Percentiles rank a stretch among this genome's conserved stretches.
These are phyloP conservation scores for Amanita phalloides DNA, from an alignment of 768 basidiomycete genomes.

Conservation along the genomic window DNA sequence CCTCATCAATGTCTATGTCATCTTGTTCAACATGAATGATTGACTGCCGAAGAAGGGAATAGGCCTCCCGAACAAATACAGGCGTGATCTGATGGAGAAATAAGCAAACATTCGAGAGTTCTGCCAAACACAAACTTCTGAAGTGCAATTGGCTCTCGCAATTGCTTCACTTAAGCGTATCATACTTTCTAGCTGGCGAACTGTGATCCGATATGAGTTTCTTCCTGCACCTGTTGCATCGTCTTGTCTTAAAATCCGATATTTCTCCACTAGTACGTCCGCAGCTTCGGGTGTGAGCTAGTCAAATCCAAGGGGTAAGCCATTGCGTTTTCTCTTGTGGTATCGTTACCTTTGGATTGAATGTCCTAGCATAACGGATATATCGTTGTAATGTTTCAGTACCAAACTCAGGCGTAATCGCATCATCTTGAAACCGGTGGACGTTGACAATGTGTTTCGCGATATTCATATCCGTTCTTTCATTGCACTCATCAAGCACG, in stretches of 20 bases:
- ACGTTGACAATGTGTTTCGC: slow-evolving; percentile 97
- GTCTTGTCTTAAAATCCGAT: slow-evolving; percentile 84
- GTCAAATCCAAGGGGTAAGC: background rate
- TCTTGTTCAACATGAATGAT: slow-evolving; percentile 99
- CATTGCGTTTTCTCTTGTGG: slow-evolving; percentile 4
- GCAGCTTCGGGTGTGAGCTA: slow-evolving; percentile 92
- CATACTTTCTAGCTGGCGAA: slow-evolving; percentile 97
- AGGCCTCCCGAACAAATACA: slow-evolving; percentile 92
- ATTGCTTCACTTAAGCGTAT: slow-evolving; percentile 96
- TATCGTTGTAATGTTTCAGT: slow-evolving; percentile 95
- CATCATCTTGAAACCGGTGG: slow-evolving; percentile 89
- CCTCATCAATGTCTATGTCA: slow-evolving; percentile 95
- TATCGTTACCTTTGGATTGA: slow-evolving; percentile 80
- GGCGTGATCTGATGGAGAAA: slow-evolving; percentile 63
- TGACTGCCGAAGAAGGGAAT: slow-evolving; percentile 85
- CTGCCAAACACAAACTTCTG: slow-evolving; percentile 48
- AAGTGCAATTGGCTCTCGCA: slow-evolving; percentile 90
- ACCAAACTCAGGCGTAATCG: slow-evolving; percentile 93
- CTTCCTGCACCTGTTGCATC: slow-evolving; percentile 80
- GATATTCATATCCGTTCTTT: slow-evolving; percentile 84
- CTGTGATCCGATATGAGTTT: slow-evolving; percentile 96
- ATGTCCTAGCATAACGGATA: slow-evolving; percentile 94
- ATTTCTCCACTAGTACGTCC: slow-evolving; percentile 90
- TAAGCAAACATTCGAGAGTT: background rate
- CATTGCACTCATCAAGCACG: slow-evolving; percentile 94